A percentile compares a stretch with the other conserved stretches of the same genome.
Conservation (phyloP, 306 rosid species). For the Cucumis hystrix region DNA sequence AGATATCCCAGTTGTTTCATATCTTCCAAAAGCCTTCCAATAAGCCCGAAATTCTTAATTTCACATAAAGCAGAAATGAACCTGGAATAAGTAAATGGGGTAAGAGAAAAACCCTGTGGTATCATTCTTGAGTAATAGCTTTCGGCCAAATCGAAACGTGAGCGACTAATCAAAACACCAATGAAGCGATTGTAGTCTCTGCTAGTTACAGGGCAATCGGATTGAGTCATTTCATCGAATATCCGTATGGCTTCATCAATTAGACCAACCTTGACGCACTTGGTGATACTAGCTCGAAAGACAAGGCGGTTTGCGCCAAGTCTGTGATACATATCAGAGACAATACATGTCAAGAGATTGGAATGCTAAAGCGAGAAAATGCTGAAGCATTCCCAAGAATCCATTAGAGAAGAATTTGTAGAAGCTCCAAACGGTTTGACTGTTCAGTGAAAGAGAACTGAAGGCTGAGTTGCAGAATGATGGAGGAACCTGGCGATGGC, state of each 20-base stretch:
- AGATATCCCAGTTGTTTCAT: constrained; percentile 45
- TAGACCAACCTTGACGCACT: constrained; percentile 53
- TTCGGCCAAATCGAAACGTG: constrained; percentile 60
- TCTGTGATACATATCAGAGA: constrained; percentile 63
- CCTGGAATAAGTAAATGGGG: constrained; percentile 83
- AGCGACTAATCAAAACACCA: constrained; percentile 62
- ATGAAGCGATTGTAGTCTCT: constrained; percentile 80
- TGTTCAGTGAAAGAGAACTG: neutral
- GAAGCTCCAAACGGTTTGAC: neutral
- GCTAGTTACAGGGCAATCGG: constrained; percentile 59
- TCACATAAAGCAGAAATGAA: constrained; percentile 70
- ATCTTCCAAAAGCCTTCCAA: constrained; percentile 46
- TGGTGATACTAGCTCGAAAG: constrained; percentile 52
- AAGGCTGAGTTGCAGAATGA: neutral
- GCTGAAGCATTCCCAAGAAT: neutral
- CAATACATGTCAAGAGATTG: constrained; percentile 32
- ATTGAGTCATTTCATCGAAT: constrained; percentile 80
- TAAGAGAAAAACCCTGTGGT: constrained; percentile 60
- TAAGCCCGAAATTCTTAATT: constrained; percentile 30
- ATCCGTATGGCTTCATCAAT: constrained; percentile 59
- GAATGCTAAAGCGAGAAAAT: constrained; percentile 8
- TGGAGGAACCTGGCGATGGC: neutral
- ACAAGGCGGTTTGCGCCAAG: constrained; percentile 65
- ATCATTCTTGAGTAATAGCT: constrained; percentile 59
- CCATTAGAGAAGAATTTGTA: neutral